Percentiles rank a stretch among this genome's conserved stretches.
phyloP scores from a whole-genome alignment of 1,284 basidiomycete species.

The Xerocomus nothofagi region DNA sequence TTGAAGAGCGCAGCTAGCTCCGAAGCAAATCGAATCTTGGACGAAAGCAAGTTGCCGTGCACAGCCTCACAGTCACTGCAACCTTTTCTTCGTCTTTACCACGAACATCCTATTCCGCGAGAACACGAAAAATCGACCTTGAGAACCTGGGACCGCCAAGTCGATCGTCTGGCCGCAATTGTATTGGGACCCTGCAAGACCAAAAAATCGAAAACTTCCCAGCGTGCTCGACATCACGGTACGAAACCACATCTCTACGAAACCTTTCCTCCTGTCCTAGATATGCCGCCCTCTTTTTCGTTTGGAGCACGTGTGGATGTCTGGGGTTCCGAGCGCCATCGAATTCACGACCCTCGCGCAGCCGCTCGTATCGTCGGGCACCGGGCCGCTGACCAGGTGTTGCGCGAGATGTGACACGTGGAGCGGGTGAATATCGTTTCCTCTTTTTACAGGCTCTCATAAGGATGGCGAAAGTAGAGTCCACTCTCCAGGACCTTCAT shows the following conservation, averaged over 20 bases:
- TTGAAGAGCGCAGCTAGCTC: conserved; percentile 84
- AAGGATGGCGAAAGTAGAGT: conserved; percentile 89
- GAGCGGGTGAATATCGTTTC: conserved; percentile 43
- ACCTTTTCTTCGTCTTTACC: no score
- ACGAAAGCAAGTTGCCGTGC: no score
- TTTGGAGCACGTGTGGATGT: conserved; percentile 93
- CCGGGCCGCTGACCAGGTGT: conserved; percentile 56
- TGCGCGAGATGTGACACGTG: conserved; percentile 45
- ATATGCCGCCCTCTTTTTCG: conserved; percentile 82
- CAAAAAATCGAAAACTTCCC: conserved; percentile 62
- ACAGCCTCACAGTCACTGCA: no score
- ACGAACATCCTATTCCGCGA: no score
- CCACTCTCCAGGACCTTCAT: conserved; percentile 91
- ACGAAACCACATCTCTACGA: conserved; percentile 80
- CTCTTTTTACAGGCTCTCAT: conserved; percentile 91
- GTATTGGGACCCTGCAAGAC: conserved; percentile 90
- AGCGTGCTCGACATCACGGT: conserved; percentile 83
- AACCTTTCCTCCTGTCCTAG: conserved; percentile 90
- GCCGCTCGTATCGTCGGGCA: conserved; percentile 58
- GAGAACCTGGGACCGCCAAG: no score
- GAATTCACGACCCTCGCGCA: conserved; percentile 34
- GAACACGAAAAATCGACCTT: no score
- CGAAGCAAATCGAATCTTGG: conserved; percentile 71
- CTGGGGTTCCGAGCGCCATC: conserved; percentile 60
- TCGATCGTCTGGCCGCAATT: conserved; percentile 93